Evolutionary conservation across 257 asterid species (phyloP).

Genomic region (Osmanthus fragrans): DNA sequence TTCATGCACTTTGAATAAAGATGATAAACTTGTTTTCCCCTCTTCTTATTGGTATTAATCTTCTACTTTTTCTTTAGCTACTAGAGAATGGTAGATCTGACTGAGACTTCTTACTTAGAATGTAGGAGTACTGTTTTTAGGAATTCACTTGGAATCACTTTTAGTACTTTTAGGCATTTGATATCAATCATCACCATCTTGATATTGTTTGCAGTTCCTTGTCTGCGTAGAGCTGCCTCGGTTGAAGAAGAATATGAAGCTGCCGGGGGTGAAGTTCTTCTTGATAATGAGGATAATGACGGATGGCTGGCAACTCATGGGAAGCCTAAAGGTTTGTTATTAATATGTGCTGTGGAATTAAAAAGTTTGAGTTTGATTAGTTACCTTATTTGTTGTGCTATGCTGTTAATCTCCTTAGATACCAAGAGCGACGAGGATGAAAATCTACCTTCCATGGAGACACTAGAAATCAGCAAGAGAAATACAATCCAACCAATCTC

Average conservation of each 20-base stretch:
- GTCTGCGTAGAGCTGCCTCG: slow-evolving; percentile 93
- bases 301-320: slow-evolving; percentile 99
- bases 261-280: slow-evolving; percentile 93
- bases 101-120: background rate
- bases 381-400: slow-evolving; percentile 6
- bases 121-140: background rate
- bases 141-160: background rate
- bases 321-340: slow-evolving; percentile 65
- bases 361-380: background rate
- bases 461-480: slow-evolving; percentile 73
- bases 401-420: slow-evolving; percentile 45
- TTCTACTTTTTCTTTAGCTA: background rate
- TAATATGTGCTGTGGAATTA: background rate
- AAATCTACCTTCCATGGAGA: slow-evolving; percentile 83
- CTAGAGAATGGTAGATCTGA: background rate
- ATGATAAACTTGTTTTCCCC: background rate
- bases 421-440: slow-evolving; percentile 65
- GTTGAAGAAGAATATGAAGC: slow-evolving; percentile 96
- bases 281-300: slow-evolving; percentile 85
- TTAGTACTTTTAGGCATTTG: background rate
- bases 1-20: background rate
- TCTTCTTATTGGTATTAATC: background rate
- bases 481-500: slow-evolving; percentile 68
- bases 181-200: background rate
- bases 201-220: slow-evolving; percentile 63